Percentiles rank a stretch among this genome's conserved stretches.
Conservation (phyloP, 257 asterid genomes). For the Nicotiana undulata region DNA sequence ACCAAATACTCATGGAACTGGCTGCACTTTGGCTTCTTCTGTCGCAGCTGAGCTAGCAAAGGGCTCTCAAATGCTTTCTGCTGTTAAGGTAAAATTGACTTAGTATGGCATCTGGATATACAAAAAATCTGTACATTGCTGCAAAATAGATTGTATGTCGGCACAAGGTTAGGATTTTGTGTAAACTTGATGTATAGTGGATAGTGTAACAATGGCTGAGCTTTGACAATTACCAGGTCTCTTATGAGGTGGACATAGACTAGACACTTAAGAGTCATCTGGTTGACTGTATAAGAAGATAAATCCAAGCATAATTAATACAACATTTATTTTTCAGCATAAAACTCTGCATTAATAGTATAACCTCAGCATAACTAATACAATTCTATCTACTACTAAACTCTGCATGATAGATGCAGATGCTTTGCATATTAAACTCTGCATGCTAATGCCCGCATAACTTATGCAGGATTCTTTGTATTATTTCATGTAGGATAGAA, state of each 20-base stretch:
- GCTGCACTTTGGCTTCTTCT: conserved; percentile 85
- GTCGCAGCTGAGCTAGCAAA: conserved; percentile 95
- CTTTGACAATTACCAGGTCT: not conserved
- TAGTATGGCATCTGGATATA: not conserved
- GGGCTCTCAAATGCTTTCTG: conserved; percentile 65
- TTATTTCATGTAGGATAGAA: not conserved
- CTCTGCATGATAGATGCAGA: not conserved
- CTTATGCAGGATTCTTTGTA: not conserved
- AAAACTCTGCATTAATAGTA: not conserved
- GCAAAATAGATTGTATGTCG: not conserved
- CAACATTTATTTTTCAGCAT: not conserved
- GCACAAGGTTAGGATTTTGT: not conserved
- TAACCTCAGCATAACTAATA: not conserved
- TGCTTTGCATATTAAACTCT: not conserved
- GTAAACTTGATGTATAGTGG: not conserved
- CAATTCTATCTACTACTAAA: not conserved
- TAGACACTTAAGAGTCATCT: not conserved
- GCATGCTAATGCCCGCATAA: not conserved
- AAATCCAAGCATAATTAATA: not conserved
- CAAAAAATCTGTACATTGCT: not conserved
- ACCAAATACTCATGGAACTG: conserved; percentile 89
- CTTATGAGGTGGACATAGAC: not conserved
- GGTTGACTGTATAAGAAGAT: not conserved
- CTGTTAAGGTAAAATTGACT: conserved; percentile 57
- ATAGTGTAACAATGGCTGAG: not conserved